A percentile compares a stretch with the other conserved stretches of the same genome.
phyloP scores from a whole-genome alignment of 1,139 yeast species.

The Chernovozyma aurita region DNA sequence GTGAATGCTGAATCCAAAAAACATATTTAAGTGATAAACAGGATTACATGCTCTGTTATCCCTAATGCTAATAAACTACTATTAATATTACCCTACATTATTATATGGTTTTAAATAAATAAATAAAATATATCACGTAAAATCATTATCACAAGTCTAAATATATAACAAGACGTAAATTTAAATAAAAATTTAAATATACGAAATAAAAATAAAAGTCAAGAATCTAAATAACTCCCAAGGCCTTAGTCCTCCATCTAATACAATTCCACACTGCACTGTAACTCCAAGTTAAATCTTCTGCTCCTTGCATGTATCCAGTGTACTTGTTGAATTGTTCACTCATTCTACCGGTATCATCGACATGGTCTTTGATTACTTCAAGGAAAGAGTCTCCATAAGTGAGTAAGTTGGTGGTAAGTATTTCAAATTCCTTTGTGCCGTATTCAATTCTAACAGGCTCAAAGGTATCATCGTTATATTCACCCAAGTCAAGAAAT shows the following conservation, averaged over 20 bases:
- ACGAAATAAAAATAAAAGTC: neutral
- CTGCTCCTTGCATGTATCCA: constrained; percentile 89
- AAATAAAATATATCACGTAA: neutral
- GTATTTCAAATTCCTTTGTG: constrained; percentile 40
- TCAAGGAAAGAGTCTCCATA: constrained; percentile 77
- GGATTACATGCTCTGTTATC: too few species aligned
- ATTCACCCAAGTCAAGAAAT: constrained; percentile 29
- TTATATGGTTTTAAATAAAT: too few species aligned
- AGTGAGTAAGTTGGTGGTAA: constrained; percentile 42
- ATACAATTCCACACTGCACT: constrained; percentile 71
- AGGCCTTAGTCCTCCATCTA: constrained; percentile 52
- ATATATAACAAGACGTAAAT: neutral
- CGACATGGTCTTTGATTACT: constrained; percentile 68
- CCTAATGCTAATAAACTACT: neutral
- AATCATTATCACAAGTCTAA: neutral
- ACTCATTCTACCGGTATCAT: constrained; percentile 68
- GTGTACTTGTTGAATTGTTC: constrained; percentile 81
- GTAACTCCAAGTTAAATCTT: constrained; percentile 87
- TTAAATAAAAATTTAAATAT: neutral
- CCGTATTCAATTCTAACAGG: constrained; percentile 38
- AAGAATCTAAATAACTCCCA: constrained; percentile 6
- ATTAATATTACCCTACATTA: neutral
- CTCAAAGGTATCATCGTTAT: constrained; percentile 22
- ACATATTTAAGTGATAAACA: constrained; percentile 4
- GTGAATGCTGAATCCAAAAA: constrained; percentile 36